Percentiles rank a stretch among this genome's conserved stretches.
Evolutionary conservation across 1,284 basidiomycete species (phyloP).

Genomic region (Athelia psychrophila): DNA sequence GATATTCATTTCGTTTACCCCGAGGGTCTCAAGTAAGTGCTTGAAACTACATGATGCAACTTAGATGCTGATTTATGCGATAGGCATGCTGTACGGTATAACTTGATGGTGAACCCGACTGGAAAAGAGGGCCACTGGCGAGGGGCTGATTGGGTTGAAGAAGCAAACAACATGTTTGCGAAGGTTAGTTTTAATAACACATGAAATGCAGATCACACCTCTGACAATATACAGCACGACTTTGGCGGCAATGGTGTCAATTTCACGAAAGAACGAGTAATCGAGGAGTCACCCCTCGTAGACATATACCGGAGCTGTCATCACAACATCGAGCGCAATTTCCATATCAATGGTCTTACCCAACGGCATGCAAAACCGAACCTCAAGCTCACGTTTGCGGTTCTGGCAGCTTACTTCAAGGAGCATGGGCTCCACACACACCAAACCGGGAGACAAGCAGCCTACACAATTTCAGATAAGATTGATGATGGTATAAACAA

Average conservation of each 20-base stretch:
- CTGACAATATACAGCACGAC: slow-evolving; percentile 5
- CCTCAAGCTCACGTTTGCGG: slow-evolving; percentile 14
- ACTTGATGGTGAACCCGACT: slow-evolving; percentile 25
- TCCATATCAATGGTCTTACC: slow-evolving; percentile 12
- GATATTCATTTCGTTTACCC: slow-evolving; percentile 16
- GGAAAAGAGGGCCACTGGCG: slow-evolving; percentile 21
- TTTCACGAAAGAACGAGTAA: slow-evolving; percentile 11
- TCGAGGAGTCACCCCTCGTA: slow-evolving; percentile 18
- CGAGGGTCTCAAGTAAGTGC: slow-evolving; percentile 10
- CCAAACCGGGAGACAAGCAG: not conserved
- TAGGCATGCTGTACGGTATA: slow-evolving; percentile 10
- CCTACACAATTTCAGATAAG: not conserved
- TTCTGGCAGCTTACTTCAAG: slow-evolving; percentile 1
- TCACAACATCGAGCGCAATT: slow-evolving; percentile 15
- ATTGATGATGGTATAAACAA: not conserved
- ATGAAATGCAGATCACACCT: not conserved
- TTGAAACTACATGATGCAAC: not conserved
- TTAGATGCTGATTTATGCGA: not conserved
- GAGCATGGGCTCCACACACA: not conserved
- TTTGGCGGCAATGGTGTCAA: slow-evolving; percentile 15
- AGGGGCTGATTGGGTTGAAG: slow-evolving; percentile 26
- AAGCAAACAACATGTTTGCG: slow-evolving; percentile 26
- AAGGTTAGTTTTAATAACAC: slow-evolving; percentile 12
- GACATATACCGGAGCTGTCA: slow-evolving; percentile 13
- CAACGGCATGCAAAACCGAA: slow-evolving; percentile 13